Evolutionary conservation across 2,329 filamentous ascomycete genomes (phyloP), one percentile per base, ranked within the genome.

Genomic region (Ambrosiella cleistominuta): DNA sequence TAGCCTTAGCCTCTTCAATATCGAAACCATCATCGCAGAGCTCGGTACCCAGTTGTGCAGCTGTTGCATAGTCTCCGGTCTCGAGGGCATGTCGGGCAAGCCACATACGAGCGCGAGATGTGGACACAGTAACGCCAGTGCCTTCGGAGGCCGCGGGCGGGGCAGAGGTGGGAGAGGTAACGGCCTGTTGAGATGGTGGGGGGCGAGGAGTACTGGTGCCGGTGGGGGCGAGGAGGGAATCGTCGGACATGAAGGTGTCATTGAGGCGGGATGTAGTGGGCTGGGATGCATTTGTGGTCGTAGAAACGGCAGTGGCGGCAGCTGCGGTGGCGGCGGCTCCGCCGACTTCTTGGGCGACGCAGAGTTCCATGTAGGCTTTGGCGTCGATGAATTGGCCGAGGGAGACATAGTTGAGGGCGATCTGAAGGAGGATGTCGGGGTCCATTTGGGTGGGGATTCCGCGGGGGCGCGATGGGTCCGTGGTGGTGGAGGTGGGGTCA

Each of bases 1-100:
- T 73, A 2, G 89, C 88, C 71, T 97, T 97, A 36, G 93, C 93
- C 70, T 98, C 93, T 68, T 98, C 93, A 1, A 97, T 88, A 70
- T 97, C 93, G 35, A 94, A 83, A 0, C 93, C 93, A 69, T 98
- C 93, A 70, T 96, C 88, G 68, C 90, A 96, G 51, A 98, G 74
- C 70, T 98, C 93, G 61, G 84, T 88, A 0, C 89, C 90, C 47
- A 97, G 72, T 62, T 88, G 81, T 70, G 86, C 85, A 3, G 88
- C 88, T 17, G 85, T 79, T 38, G 77, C 74, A 64, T 87, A 87
- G 68, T 95, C 88, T 44, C 82, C 82, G 9, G 78, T 79, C 42
- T 80, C 77, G 72, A 95, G 85, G 11, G 88, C 85, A 71, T 83
- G 85, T 58, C 82, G 81, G 13, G 93, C 93, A 59, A 98, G 79